Percentiles rank a stretch among this genome's conserved stretches.
phyloP scores from a whole-genome alignment of 2,329 filamentous ascomycete genomes.

The Colletotrichum sp. region DNA sequence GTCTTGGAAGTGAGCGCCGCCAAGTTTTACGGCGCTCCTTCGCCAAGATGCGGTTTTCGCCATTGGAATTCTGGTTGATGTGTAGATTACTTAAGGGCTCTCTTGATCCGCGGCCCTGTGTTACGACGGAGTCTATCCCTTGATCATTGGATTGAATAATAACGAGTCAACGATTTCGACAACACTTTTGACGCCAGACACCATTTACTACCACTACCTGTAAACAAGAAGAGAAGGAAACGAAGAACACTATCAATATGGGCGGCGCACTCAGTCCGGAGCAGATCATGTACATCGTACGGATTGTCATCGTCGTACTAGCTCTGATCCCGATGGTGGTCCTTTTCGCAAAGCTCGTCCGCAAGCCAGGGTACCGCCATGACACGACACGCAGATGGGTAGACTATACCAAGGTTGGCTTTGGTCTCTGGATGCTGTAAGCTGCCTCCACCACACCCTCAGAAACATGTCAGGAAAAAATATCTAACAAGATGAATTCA shows the following conservation, averaged over 20 bases:
- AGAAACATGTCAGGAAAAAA: not conserved
- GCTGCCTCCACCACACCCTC: not conserved
- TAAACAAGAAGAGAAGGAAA: not conserved
- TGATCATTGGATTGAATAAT: not conserved
- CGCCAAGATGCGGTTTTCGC: not conserved
- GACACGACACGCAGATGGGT: slow-evolving; percentile 7
- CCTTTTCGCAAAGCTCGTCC: not conserved
- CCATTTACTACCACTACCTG: too few relatives aligned
- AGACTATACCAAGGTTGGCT: not conserved
- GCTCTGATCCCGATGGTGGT: not conserved
- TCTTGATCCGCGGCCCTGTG: not conserved
- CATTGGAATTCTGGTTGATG: not conserved
- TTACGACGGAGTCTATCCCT: not conserved
- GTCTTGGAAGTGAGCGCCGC: not conserved
- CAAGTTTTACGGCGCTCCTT: not conserved
- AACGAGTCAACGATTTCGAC: accelerated
- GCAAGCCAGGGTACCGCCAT: not conserved
- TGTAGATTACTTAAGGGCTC: not conserved
- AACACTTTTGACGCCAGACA: too few relatives aligned
- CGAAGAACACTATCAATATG: not conserved
- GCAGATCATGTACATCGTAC: not conserved
- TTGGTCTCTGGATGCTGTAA: not conserved
- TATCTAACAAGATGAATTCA: not conserved
- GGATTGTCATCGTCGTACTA: not conserved
- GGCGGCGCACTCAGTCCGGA: not conserved